These are phyloP conservation scores for Gypsophila paniculata DNA, from an alignment of 179 eudicot genomes.

Conservation along the genomic window DNA sequence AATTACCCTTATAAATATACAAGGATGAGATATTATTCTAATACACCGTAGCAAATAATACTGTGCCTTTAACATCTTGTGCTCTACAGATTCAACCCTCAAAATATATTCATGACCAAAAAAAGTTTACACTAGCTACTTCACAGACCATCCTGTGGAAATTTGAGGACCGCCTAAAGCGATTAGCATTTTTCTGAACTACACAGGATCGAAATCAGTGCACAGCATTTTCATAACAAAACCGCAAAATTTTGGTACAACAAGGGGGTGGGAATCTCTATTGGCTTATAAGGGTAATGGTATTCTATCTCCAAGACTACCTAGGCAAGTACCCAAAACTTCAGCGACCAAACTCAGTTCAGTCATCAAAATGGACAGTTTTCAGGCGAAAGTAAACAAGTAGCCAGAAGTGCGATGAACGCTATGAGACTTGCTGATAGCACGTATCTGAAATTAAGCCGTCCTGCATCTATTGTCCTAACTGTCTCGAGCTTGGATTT, in stretches of 20 bases:
- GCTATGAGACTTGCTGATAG: constrained; percentile 36
- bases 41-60: neutral
- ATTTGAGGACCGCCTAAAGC: neutral
- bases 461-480: constrained; percentile 65
- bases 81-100: no score
- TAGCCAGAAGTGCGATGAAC: constrained; percentile 35
- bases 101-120: neutral
- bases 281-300: constrained; percentile 3
- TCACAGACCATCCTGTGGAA: neutral
- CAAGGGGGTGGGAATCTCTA: constrained; percentile 3
- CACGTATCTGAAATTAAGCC: constrained; percentile 41
- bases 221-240: neutral
- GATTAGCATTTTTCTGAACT: neutral
- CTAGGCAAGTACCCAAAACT: constrained; percentile 11
- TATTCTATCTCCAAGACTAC: constrained; percentile 8
- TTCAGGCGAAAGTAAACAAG: constrained; percentile 30
- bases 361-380: constrained; percentile 26
- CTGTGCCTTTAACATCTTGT: neutral
- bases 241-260: neutral
- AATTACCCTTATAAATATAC: no score
- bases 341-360: neutral
- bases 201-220: neutral
- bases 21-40: no score
- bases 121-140: neutral
- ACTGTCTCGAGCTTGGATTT: constrained; percentile 41